Percentiles rank a stretch among this genome's conserved stretches.
phyloP scores from a whole-genome alignment of 305 asterid species.

The Plantago rigida region DNA sequence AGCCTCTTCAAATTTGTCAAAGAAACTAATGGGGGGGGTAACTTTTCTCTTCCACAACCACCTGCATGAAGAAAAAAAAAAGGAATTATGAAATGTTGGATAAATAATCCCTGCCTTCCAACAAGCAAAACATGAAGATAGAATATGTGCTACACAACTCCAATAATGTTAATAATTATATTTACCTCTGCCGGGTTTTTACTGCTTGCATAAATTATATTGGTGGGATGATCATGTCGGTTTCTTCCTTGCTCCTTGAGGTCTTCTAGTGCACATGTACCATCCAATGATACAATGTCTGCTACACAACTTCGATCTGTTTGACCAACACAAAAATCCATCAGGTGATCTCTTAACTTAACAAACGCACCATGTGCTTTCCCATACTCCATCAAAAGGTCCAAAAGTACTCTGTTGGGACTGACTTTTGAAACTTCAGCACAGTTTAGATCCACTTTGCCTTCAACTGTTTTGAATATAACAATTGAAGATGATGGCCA shows the following conservation, averaged over 20 bases:
- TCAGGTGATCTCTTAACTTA: conserved; percentile 33
- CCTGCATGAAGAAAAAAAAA: conserved; percentile 32
- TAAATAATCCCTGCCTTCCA: background rate
- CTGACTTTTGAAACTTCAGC: conserved; percentile 24
- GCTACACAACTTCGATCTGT: conserved; percentile 22
- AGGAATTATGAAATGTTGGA: conserved; percentile 1
- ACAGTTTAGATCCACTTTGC: conserved; percentile 20
- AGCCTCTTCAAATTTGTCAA: conserved; percentile 52
- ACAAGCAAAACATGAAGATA: conserved; percentile 3
- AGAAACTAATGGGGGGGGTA: conserved; percentile 36
- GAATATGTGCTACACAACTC: too few relatives aligned
- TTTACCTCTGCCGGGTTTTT: conserved; percentile 36
- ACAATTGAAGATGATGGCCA: conserved; percentile 14
- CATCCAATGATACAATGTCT: conserved; percentile 15
- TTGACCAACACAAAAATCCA: conserved; percentile 26
- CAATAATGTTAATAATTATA: background rate
- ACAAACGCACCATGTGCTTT: conserved; percentile 32
- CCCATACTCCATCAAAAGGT: conserved; percentile 31
- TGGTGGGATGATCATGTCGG: conserved; percentile 27
- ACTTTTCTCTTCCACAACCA: conserved; percentile 28
- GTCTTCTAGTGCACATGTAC: conserved; percentile 23
- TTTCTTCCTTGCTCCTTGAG: conserved; percentile 22
- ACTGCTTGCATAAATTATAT: conserved; percentile 27
- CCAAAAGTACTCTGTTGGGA: conserved; percentile 23
- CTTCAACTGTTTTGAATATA: conserved; percentile 22